Evolutionary conservation across 805 yeast species (phyloP).

Genomic region (Spathaspora hagerdaliae): DNA sequence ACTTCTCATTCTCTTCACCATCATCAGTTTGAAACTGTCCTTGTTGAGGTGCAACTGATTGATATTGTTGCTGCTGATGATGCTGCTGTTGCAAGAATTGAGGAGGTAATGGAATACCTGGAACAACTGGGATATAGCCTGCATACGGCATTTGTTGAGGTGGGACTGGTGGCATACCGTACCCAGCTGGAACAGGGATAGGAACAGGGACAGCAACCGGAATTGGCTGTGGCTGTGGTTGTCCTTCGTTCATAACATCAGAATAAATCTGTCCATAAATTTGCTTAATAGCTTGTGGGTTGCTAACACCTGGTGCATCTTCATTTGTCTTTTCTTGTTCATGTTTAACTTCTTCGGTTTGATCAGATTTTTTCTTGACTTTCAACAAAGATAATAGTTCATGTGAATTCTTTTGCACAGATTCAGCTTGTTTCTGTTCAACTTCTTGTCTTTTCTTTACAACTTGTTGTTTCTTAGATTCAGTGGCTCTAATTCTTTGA

Average conservation of each 20-base stretch:
- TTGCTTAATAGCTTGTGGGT: slow-evolving; percentile 34
- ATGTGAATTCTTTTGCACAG: slow-evolving; percentile 19
- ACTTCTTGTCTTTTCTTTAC: slow-evolving; percentile 13
- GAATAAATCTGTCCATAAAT: slow-evolving; percentile 42
- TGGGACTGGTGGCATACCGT: neutral
- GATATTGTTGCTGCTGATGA: slow-evolving; percentile 8
- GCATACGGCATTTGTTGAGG: neutral
- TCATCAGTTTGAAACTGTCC: neutral
- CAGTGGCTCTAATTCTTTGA: slow-evolving; percentile 4
- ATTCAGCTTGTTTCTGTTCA: slow-evolving; percentile 9
- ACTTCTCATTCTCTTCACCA: neutral
- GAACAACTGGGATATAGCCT: slow-evolving; percentile 23
- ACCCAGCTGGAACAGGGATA: neutral
- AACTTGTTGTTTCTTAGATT: neutral
- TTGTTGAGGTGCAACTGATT: slow-evolving; percentile 1
- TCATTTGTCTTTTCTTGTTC: slow-evolving; percentile 7
- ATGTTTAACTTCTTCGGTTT: slow-evolving; percentile 6
- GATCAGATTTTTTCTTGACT: slow-evolving; percentile 10
- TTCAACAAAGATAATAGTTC: slow-evolving; percentile 29
- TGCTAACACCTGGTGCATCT: slow-evolving; percentile 5
- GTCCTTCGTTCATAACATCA: slow-evolving; percentile 39
- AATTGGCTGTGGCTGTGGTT: neutral
- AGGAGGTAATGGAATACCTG: slow-evolving; percentile 36
- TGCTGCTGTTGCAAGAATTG: slow-evolving; percentile 24
- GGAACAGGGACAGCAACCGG: slow-evolving; percentile 6